A percentile compares a stretch with the other conserved stretches of the same genome.
Evolutionary conservation across 805 yeast genomes (phyloP).

Genomic region (Cyberlindnera samutprakarnensis): DNA sequence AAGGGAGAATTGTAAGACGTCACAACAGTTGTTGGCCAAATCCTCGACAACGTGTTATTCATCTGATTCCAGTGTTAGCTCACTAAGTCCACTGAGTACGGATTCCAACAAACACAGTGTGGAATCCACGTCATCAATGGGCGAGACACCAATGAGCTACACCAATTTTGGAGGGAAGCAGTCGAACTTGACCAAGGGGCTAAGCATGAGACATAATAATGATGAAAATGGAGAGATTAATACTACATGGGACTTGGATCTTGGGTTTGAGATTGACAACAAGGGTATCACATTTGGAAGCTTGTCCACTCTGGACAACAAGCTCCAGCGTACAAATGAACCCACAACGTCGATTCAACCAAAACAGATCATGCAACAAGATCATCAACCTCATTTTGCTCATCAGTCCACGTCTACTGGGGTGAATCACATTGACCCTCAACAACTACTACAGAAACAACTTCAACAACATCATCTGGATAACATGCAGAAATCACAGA

Average conservation of each 20-base stretch:
- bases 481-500: constrained; percentile 1
- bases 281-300: constrained; percentile 11
- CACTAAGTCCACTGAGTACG: constrained; percentile 16
- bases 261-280: constrained; percentile 9
- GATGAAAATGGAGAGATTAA: constrained; percentile 31
- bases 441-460: constrained; percentile 9
- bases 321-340: no score
- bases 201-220: constrained; percentile 8
- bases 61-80: constrained; percentile 10
- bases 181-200: constrained; percentile 18
- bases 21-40: constrained; percentile 1
- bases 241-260: constrained; percentile 29
- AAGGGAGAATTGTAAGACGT: constrained; percentile 21
- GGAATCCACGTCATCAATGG: constrained; percentile 17
- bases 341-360: constrained; percentile 10
- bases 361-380: constrained; percentile 8
- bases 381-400: constrained; percentile 7
- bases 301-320: no score
- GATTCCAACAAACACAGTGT: constrained; percentile 19
- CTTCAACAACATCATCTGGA: constrained; percentile 7
- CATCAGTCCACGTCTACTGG: no score
- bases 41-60: neutral
- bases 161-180: constrained; percentile 6
- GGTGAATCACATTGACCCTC: constrained; percentile 10
- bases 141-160: no score